Evolutionary conservation across 345 rosid genomes (phyloP).

Genomic region (Populus simonii): DNA sequence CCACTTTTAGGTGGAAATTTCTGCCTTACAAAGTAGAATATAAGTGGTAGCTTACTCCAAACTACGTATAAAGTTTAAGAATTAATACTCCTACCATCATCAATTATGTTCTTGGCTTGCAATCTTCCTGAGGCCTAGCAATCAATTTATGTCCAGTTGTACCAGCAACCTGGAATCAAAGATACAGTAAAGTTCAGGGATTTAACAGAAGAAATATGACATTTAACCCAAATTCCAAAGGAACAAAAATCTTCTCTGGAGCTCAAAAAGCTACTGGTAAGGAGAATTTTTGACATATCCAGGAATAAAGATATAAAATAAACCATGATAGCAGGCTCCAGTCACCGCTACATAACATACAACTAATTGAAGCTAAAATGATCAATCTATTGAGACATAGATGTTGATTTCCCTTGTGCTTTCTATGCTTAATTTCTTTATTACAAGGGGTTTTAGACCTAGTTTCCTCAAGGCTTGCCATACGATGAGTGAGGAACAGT

Average conservation of each 20-base stretch:
- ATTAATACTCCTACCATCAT: not conserved
- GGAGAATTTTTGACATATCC: not conserved
- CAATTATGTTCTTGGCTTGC: conserved; percentile 2
- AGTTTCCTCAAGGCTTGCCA: not conserved
- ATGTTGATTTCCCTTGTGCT: not conserved
- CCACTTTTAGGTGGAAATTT: not conserved
- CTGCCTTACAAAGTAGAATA: conserved; percentile 6
- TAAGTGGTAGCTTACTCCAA: not conserved
- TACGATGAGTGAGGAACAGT: not conserved
- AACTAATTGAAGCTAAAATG: not conserved
- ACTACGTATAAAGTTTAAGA: not conserved
- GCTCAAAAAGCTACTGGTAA: not conserved
- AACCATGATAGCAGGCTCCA: not conserved
- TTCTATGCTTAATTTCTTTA: not conserved
- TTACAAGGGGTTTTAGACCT: not conserved
- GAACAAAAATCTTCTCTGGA: not conserved
- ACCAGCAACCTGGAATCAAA: conserved; percentile 40
- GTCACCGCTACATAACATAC: not conserved
- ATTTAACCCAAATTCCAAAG: not conserved
- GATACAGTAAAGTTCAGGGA: conserved; percentile 2
- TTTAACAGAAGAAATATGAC: not conserved
- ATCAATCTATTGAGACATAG: not conserved
- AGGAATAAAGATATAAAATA: not conserved
- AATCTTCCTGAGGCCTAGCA: conserved; percentile 5
- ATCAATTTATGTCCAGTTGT: conserved; percentile 43